Conservation (phyloP, 768 basidiomycete genomes). For the Suillus clintonianus region DNA sequence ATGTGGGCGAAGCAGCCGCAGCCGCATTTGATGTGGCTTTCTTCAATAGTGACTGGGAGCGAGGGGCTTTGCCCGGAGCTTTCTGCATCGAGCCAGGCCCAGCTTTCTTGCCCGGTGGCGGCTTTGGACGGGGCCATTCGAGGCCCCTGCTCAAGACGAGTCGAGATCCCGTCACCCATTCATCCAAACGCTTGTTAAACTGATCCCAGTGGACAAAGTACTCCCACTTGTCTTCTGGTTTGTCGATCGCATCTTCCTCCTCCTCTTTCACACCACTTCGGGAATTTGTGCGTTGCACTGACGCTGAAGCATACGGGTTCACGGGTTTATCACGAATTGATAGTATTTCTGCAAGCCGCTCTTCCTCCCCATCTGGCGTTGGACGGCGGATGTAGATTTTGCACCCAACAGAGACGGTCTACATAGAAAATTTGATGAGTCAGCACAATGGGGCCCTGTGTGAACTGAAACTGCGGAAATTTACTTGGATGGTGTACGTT, state of each 20-base stretch:
- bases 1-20: slow-evolving; percentile 62
- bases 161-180: slow-evolving; percentile 91
- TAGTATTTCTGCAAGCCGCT: slow-evolving; percentile 93
- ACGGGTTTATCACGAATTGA: slow-evolving; percentile 88
- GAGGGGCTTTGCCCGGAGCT: slow-evolving; percentile 64
- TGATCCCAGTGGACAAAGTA: slow-evolving; percentile 99
- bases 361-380: slow-evolving; percentile 74
- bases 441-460: slow-evolving; percentile 27
- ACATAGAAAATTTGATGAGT: slow-evolving; percentile 31
- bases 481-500: slow-evolving; percentile 73
- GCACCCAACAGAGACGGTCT: slow-evolving; percentile 92
- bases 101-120: slow-evolving; percentile 56
- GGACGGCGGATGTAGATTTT: slow-evolving; percentile 91
- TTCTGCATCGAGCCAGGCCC: slow-evolving; percentile 43
- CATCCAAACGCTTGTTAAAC: slow-evolving; percentile 98
- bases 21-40: slow-evolving; percentile 70
- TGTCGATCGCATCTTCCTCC: slow-evolving; percentile 49
- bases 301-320: slow-evolving; percentile 49
- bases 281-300: slow-evolving; percentile 40
- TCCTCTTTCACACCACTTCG: slow-evolving; percentile 43
- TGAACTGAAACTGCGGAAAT: slow-evolving; percentile 25
- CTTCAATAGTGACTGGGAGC: slow-evolving; percentile 61
- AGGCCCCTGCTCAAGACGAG: slow-evolving; percentile 83
- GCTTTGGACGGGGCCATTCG: slow-evolving; percentile 94
- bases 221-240: slow-evolving; percentile 80